These are phyloP conservation scores for Diplodia intermedia DNA, from an alignment of 2,329 filamentous ascomycete genomes.

Conservation along the genomic window DNA sequence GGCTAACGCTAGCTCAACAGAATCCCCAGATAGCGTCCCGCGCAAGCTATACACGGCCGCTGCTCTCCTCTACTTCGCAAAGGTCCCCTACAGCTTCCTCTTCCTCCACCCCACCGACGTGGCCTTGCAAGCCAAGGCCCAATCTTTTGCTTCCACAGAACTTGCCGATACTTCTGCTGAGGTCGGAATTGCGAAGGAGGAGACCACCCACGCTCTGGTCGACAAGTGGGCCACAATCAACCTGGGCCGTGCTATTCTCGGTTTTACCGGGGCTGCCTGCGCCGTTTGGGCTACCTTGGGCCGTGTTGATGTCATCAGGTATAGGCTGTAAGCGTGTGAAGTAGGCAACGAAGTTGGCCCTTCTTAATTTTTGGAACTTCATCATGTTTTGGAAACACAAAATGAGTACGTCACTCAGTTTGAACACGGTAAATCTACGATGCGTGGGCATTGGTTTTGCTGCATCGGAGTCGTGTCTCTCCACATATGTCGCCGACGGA, in stretches of 20 bases:
- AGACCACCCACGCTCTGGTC: slow-evolving; percentile 60
- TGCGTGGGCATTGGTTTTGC: not conserved
- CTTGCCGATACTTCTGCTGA: slow-evolving; percentile 51
- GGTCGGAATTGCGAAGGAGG: slow-evolving; percentile 46
- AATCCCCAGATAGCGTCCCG: slow-evolving; percentile 42
- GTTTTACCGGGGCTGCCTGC: slow-evolving; percentile 35
- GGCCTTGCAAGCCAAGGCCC: slow-evolving; percentile 55
- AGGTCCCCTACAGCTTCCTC: slow-evolving; percentile 61
- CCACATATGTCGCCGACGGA: not conserved
- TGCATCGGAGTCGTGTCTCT: not conserved
- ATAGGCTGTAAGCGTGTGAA: slow-evolving; percentile 2
- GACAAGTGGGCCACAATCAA: slow-evolving; percentile 65
- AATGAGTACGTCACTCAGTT: not conserved
- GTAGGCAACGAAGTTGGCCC: no score
- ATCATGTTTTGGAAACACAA: not conserved
- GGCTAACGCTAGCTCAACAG: slow-evolving; percentile 24
- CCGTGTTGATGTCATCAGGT: slow-evolving; percentile 29
- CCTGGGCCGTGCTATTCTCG: slow-evolving; percentile 52
- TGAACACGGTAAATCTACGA: not conserved
- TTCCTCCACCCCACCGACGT: slow-evolving; percentile 58
- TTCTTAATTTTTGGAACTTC: not conserved
- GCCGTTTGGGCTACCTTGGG: slow-evolving; percentile 40
- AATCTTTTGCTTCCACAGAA: slow-evolving; percentile 37
- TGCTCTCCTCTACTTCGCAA: slow-evolving; percentile 52
- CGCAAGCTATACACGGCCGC: slow-evolving; percentile 57